Evolutionary conservation across 495 filamentous ascomycete genomes (phyloP), one percentile per base, ranked within the genome.

Genomic region (Astrocystis sublimbata): DNA sequence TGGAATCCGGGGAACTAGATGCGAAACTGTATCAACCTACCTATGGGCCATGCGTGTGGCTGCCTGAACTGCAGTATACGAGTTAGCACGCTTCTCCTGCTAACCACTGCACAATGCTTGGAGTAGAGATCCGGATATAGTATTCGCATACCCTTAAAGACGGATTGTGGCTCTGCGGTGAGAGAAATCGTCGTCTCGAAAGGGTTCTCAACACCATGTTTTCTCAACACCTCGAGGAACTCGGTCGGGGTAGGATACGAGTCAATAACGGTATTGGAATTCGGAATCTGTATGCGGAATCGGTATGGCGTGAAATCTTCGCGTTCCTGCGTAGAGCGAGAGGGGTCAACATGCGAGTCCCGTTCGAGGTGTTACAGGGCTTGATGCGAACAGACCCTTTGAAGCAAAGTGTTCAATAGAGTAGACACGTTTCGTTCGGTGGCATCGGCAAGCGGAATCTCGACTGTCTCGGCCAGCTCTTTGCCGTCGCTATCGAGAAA

Each of bases 361-460:
- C 45, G 7, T 19, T 59, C n/a, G 17, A 46, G 35, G 19, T 33
- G 28, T 49, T 17, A 24, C 21, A 60, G 56, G 15, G 57, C 33
- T 4, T 42, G 40, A 50, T 33, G 36, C n/a, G 43, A 62, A 78
- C 87, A 76, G 85, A 90, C 88, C 79, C 90, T 88, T 72, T 85
- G 88, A 74, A 94, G 83, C 56, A 98, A 74, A 54, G 89, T 92
- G 70, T 99, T 98, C 26, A 97, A 78, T n/a, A 98, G 79, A 21
- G 92, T 81, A 68, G 94, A 93, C 28, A 99, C 83, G 67, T 99
- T 96, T 73, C 92, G 92, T 26, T 91, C 86, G 4, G 85, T 90
- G 10, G 94, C 89, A 79, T 97, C 90, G 65, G 86, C 89, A 58
- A 97, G 85, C 33, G 92, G 87, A 26, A 97, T 86, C 47, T 90